These are phyloP conservation scores for Nakazawaea siamensis DNA, from an alignment of 805 yeast species.

Conservation along the genomic window DNA sequence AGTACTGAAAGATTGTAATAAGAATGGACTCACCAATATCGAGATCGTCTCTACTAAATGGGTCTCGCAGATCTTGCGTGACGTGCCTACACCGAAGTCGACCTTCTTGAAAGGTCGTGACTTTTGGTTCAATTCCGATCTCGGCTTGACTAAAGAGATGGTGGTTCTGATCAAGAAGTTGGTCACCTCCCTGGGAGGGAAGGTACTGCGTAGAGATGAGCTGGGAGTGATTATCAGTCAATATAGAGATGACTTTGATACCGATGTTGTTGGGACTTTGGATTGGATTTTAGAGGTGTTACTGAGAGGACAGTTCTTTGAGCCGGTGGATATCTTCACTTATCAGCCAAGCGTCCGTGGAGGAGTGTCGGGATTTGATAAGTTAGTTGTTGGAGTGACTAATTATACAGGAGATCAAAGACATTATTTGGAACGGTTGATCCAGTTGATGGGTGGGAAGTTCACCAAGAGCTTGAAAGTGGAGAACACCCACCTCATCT, in stretches of 20 bases:
- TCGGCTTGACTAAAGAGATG: slow-evolving; percentile 39
- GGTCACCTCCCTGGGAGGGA: slow-evolving; percentile 50
- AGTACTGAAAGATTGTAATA: slow-evolving; percentile 34
- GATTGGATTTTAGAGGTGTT: slow-evolving; percentile 72
- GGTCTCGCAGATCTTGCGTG: slow-evolving; percentile 27
- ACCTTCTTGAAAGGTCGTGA: slow-evolving; percentile 32
- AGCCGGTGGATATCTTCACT: slow-evolving; percentile 49
- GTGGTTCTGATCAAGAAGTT: slow-evolving; percentile 30
- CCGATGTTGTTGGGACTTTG: slow-evolving; percentile 53
- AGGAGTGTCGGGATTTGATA: slow-evolving; percentile 45
- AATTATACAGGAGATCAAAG: slow-evolving; percentile 86
- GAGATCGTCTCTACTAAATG: slow-evolving; percentile 70
- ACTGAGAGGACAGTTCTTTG: slow-evolving; percentile 42
- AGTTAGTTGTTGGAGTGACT: slow-evolving; percentile 57
- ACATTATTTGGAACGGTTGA: slow-evolving; percentile 54
- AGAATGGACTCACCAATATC: slow-evolving; percentile 32
- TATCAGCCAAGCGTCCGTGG: slow-evolving; percentile 60
- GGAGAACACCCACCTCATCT: slow-evolving; percentile 64
- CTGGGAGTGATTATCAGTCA: slow-evolving; percentile 47
- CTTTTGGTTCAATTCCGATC: slow-evolving; percentile 48
- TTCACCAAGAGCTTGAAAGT: slow-evolving; percentile 61
- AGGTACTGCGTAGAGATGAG: slow-evolving; percentile 26
- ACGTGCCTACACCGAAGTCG: neutral
- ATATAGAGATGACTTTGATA: slow-evolving; percentile 51
- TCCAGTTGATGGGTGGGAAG: slow-evolving; percentile 63